Evolutionary conservation across 2,329 filamentous ascomycete species (phyloP), one percentile per base, ranked within the genome.

Genomic region (Pseudocercospora crystallina): DNA sequence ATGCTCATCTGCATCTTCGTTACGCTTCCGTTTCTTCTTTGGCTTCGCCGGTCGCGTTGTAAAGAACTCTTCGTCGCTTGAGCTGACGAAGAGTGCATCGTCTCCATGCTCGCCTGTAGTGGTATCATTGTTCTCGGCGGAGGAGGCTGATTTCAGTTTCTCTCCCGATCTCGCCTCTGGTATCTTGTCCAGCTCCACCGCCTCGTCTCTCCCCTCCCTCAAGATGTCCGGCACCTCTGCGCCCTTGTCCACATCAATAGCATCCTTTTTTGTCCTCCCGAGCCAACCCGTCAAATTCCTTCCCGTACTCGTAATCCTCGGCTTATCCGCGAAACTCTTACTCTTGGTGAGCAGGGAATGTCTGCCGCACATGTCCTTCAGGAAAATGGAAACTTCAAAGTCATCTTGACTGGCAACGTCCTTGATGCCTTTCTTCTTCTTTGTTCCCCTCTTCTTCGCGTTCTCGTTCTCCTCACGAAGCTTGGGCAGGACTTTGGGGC

Each of bases 351-450:
- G 79, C 33, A 99, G 76, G 31, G 90, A 88, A 74, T 97, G 94
- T 11, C 90, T 83, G 2, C 87, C 91, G 44, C 82, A 85, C 7
- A 87, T 87, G 69, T 96, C 89, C 39, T 89, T 95, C 59, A 99
- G 77, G 72, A 96, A 97, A 58, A 99, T 87, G 33, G 90, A 89
- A 11, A 96, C 90, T 67, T 97, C 90, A 66, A 96, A 99, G 61
- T 96, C 92, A 70, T 96, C 92, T 78, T 88, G 78, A 9, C 82
- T 77, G 12, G 96, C 83, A 0, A 95, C 85, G 77, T 97, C 94
- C 70, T 96, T 96, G 60, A 96, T 87, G 61, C 87, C 87, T 61
- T 81, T 84, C 59, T 85, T 86, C 62, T 81, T 85, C 61, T 78
- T 81, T 5, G 80, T 79, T 5, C 80, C 79, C 67, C 87, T 90